phyloP scores from a whole-genome alignment of 257 asterid genomes.

The Echium plantagineum region DNA sequence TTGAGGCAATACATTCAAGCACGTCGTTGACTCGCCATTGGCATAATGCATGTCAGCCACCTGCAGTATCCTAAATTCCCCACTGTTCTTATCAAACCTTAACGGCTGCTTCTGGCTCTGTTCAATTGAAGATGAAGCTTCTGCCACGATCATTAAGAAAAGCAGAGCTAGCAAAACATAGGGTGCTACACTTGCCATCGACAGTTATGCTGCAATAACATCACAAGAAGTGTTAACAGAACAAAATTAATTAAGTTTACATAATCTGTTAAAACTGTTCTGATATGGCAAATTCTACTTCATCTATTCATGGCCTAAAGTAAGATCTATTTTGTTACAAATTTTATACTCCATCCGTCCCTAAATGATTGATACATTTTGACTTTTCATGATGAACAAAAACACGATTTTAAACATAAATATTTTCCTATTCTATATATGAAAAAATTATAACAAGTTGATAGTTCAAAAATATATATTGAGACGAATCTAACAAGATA shows the following conservation, averaged over 20 bases:
- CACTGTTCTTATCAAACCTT: conserved; percentile 42
- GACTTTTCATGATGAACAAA: too few relatives aligned
- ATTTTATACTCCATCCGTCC: too few relatives aligned
- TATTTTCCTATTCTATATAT: too few relatives aligned
- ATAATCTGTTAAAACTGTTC: not conserved
- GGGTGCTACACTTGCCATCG: too few relatives aligned
- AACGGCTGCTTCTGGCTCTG: conserved; percentile 20
- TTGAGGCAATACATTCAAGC: conserved; percentile 52
- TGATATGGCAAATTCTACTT: not conserved
- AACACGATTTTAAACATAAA: too few relatives aligned
- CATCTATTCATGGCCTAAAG: not conserved
- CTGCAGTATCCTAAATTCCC: conserved; percentile 75
- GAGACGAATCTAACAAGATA: too few relatives aligned
- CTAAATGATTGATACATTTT: too few relatives aligned
- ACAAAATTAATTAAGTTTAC: too few relatives aligned
- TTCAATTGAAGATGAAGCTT: not conserved
- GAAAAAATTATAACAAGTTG: too few relatives aligned
- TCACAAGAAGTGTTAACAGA: too few relatives aligned
- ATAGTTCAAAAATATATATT: too few relatives aligned
- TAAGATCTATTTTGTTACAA: too few relatives aligned
- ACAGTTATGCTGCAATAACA: not conserved
- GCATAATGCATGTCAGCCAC: conserved; percentile 94
- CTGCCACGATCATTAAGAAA: not conserved
- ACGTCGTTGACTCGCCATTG: conserved; percentile 52
- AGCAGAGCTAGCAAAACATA: not conserved